Evolutionary conservation across 805 yeast species (phyloP).

Genomic region (Zygoascus biomembranicola): DNA sequence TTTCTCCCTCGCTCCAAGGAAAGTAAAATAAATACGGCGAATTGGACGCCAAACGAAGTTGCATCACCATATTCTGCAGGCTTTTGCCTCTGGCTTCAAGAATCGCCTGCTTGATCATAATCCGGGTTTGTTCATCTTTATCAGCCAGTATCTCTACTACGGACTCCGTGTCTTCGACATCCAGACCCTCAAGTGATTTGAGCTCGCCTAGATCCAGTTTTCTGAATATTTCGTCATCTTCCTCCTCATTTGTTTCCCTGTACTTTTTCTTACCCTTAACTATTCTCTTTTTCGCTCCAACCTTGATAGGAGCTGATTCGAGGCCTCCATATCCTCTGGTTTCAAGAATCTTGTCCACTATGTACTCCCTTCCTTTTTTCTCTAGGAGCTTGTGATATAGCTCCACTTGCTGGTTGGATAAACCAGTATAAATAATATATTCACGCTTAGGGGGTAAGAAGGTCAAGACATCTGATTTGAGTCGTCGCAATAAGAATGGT

Average conservation of each 20-base stretch:
- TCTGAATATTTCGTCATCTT: neutral
- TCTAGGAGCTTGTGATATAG: conserved; percentile 46
- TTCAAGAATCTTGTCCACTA: conserved; percentile 22
- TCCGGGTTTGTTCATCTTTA: conserved; percentile 10
- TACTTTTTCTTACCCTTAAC: neutral
- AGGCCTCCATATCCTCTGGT: conserved; percentile 6
- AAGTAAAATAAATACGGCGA: conserved; percentile 79
- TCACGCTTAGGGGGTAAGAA: conserved; percentile 84
- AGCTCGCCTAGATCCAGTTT: neutral
- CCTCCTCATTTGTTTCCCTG: neutral
- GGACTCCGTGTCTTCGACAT: conserved; percentile 25
- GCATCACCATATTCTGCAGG: conserved; percentile 69
- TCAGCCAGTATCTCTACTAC: conserved; percentile 7
- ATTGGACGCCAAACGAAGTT: conserved; percentile 73
- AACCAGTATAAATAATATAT: conserved; percentile 65
- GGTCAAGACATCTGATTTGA: conserved; percentile 64
- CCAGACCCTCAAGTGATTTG: conserved; percentile 3
- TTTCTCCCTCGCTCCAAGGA: conserved; percentile 51
- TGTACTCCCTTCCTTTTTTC: conserved; percentile 29
- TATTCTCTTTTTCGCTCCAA: neutral
- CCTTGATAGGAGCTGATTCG: neutral
- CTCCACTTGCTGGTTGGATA: conserved; percentile 55
- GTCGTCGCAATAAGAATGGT: conserved; percentile 77
- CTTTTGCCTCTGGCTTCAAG: conserved; percentile 36
- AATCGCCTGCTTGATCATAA: conserved; percentile 20